Base-by-base conservation (phyloP, 805 yeast species). In the Candida vaughaniae region DNA sequence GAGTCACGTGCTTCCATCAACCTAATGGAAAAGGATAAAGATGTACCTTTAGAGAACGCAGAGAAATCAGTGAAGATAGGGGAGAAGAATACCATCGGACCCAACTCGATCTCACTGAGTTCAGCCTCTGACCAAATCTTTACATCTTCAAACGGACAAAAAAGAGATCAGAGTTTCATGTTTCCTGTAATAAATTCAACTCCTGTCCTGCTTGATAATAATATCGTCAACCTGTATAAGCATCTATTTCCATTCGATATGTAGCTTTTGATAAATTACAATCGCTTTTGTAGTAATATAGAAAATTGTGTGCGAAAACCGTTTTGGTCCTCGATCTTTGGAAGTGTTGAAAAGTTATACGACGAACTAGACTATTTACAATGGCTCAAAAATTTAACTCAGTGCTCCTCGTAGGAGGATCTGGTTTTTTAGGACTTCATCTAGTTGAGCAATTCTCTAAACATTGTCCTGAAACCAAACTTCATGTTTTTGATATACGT, bases 391-490 rank as follows among this genome's bases (percentile, higher is more conserved):
- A n/a, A n/a, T 41, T 53, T 31, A 62, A 76, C 22, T 74, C 84
- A 2, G 95, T 93, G 2, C 76, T 93, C 20, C 69, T 93, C 15
- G 78, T 93, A n/a, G 99, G 99, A 33, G 99, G 99, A 7, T 69
- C 96, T 4, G 99, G 99, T 0, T 93, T 93, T 49, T 73, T 93
- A 15, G 99, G 99, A 2, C 77, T 88, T 31, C 99, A 93, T 49
- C 68, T 93, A 46, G 79, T 93, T 29, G 90, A 90, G 52, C 93
- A 87, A 59, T 91, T 90, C 60, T 76, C 77, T 65, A 71, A 73
- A 31, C 64, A 73, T 25, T 53, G 73, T 10, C 85, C 93, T 16
- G 66, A 77, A 30, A 90, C 95, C 7, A 60, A 73, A 29, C 84
- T 93, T 42, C 84, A 82, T 53, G 95, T 93, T 12, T 86, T 93